A percentile compares a stretch with the other conserved stretches of the same genome.
phyloP scores from a whole-genome alignment of 495 filamentous ascomycete species.

The Penicillium angulare region DNA sequence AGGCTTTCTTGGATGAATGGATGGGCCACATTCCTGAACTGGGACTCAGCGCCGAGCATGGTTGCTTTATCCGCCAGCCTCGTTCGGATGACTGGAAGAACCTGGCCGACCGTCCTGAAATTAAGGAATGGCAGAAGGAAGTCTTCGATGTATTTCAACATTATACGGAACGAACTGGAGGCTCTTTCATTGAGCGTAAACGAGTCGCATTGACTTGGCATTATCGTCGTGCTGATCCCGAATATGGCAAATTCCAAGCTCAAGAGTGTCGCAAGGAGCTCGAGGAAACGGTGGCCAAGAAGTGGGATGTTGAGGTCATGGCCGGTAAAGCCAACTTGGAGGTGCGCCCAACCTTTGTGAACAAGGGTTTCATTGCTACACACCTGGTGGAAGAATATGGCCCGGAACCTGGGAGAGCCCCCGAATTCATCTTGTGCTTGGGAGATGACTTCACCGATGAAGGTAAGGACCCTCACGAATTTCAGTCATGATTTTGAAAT shows the following conservation, averaged over 20 bases:
- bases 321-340: constrained; percentile 93
- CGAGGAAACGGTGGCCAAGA: constrained; percentile 66
- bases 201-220: constrained; percentile 94
- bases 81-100: constrained; percentile 76
- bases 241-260: constrained; percentile 72
- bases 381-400: constrained; percentile 67
- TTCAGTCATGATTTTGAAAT: too few relatives aligned
- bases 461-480: constrained; percentile 68
- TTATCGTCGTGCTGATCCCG: constrained; percentile 84
- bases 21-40: constrained; percentile 81
- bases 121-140: constrained; percentile 77
- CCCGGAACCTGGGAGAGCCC: constrained; percentile 44
- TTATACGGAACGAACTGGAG: constrained; percentile 80
- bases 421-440: constrained; percentile 82
- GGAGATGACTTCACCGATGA: constrained; percentile 98
- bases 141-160: constrained; percentile 78
- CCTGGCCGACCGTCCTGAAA: constrained; percentile 74
- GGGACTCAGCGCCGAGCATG: constrained; percentile 92
- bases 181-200: constrained; percentile 91
- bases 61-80: constrained; percentile 85
- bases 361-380: constrained; percentile 92
- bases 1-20: constrained; percentile 81
- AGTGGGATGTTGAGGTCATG: constrained; percentile 92
- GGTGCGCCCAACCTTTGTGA: constrained; percentile 92
- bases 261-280: constrained; percentile 74